A percentile compares a stretch with the other conserved stretches of the same genome.
Conservation (phyloP, 2,329 filamentous ascomycete genomes). For the Apiospora pterosperma region DNA sequence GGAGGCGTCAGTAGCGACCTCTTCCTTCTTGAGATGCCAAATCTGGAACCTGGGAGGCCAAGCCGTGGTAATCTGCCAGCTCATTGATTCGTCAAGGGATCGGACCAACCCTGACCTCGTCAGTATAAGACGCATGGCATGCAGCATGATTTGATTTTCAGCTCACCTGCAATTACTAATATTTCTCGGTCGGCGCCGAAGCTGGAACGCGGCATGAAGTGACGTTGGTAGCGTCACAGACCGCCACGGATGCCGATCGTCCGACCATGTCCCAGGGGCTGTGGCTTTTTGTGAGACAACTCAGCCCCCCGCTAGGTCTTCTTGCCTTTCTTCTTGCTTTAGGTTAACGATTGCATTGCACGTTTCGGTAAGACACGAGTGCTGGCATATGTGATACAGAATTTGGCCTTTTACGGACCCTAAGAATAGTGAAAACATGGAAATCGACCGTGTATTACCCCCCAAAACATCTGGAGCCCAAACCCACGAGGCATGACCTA, state of each 20-base stretch:
- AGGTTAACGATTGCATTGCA: not conserved
- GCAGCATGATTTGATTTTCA: not conserved
- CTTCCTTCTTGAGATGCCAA: not conserved
- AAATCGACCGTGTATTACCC: not conserved
- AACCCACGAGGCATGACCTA: too few relatives aligned
- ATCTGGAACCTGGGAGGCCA: not conserved
- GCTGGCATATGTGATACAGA: not conserved
- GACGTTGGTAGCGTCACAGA: not conserved
- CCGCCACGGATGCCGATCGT: not conserved
- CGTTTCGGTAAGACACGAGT: not conserved
- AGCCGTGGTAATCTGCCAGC: not conserved
- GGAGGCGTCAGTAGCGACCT: not conserved
- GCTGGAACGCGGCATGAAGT: not conserved
- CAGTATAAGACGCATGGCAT: not conserved
- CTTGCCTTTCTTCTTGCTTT: not conserved
- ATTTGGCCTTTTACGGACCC: not conserved
- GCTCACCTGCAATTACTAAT: too few relatives aligned
- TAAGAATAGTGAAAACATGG: not conserved
- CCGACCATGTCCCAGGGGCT: not conserved
- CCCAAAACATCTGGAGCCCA: not conserved
- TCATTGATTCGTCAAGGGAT: not conserved
- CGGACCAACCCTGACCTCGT: too few relatives aligned
- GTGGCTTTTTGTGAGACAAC: not conserved
- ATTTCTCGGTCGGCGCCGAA: not conserved
- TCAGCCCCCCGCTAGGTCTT: not conserved